Percentiles rank a stretch among this genome's conserved stretches.
Conservation (phyloP, 108 stramenopile species). For the Skeletonema grethae region DNA sequence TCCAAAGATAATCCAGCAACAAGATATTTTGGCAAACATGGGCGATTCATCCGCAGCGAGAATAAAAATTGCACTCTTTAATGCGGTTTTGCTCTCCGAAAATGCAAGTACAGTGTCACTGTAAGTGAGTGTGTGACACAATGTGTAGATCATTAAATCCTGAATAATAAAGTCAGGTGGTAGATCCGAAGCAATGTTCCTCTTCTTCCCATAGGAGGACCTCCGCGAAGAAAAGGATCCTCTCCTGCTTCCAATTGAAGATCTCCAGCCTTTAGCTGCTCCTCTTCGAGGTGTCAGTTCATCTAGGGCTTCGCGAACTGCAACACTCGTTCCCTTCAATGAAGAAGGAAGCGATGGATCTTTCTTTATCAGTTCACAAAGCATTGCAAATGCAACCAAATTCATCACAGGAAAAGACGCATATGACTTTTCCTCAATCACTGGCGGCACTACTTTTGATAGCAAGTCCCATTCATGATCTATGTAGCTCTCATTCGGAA, state of each 20-base stretch:
- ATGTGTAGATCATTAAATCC: constrained; percentile 19
- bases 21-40: constrained; percentile 2
- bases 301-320: neutral
- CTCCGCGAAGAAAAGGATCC: too few relatives aligned
- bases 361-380: neutral
- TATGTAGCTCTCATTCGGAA: neutral
- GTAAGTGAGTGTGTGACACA: constrained; percentile 11
- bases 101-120: neutral
- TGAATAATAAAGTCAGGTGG: neutral
- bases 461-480: neutral
- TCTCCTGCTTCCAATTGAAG: too few relatives aligned
- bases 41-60: neutral
- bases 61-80: neutral
- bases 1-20: constrained; percentile 16
- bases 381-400: neutral
- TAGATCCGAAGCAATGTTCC: too few relatives aligned
- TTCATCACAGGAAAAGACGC: neutral
- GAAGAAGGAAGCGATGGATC: neutral
- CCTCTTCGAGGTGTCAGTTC: neutral
- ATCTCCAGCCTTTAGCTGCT: too few relatives aligned
- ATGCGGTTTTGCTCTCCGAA: constrained; percentile 4
- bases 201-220: too few relatives aligned
- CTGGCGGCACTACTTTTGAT: neutral
- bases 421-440: neutral
- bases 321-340: neutral